phyloP scores from a whole-genome alignment of 169 alveolate genomes.

The Eimeria falciformis region DNA sequence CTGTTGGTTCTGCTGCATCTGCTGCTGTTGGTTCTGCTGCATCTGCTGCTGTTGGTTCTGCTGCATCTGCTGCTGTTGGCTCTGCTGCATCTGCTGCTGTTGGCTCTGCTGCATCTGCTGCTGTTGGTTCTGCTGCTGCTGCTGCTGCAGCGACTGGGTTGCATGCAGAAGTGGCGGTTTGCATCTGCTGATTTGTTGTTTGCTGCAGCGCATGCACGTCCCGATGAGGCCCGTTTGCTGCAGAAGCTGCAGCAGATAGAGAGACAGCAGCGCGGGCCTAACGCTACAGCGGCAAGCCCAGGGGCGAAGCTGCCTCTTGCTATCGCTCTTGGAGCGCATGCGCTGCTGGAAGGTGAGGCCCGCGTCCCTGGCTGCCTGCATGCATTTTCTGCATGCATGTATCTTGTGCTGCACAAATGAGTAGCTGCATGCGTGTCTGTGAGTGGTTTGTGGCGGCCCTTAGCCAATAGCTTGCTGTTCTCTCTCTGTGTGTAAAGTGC shows the following conservation, averaged over 20 bases:
- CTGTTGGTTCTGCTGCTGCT: constrained; percentile 10
- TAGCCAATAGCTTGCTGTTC: no score
- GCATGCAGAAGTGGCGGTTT: no score
- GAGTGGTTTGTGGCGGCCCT: neutral
- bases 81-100: neutral
- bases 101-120: constrained; percentile 32
- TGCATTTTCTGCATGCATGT: neutral
- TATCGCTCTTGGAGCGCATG: constrained; percentile 58
- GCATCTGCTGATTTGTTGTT: no score
- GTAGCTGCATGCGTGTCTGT: neutral
- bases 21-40: no score
- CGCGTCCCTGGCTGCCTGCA: neutral
- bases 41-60: neutral
- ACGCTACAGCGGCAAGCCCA: neutral
- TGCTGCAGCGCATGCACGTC: neutral
- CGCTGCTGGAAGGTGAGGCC: constrained; percentile 44
- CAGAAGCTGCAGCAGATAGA: neutral
- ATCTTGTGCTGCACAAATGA: neutral
- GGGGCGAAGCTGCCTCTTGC: constrained; percentile 45
- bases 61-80: neutral
- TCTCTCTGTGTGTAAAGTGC: no score
- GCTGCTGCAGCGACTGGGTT: no score
- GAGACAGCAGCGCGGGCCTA: constrained; percentile 23
- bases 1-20: no score
- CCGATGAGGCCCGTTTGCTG: constrained; percentile 42